These are phyloP conservation scores for Yamadazyma epiphylla DNA, from an alignment of 1,139 yeast genomes.

Conservation along the genomic window DNA sequence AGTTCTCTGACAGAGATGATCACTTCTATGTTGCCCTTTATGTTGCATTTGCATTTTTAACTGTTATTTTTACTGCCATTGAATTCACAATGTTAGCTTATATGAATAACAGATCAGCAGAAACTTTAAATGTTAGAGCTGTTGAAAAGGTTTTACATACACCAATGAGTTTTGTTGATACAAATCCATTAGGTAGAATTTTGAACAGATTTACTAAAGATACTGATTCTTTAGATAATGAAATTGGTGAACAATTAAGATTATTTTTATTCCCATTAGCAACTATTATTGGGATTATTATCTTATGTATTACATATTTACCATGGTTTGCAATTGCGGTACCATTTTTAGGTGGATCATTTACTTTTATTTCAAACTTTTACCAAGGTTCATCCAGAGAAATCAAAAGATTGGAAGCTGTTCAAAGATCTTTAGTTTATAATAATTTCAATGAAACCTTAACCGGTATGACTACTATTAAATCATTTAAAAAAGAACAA, in stretches of 20 bases:
- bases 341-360: constrained; percentile 32
- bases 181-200: constrained; percentile 44
- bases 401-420: constrained; percentile 42
- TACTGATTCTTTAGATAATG: constrained; percentile 46
- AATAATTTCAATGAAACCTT: constrained; percentile 45
- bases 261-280: constrained; percentile 39
- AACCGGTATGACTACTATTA: constrained; percentile 43
- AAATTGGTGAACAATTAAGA: constrained; percentile 43
- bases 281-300: constrained; percentile 37
- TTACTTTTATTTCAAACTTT: constrained; percentile 32
- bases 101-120: constrained; percentile 44
- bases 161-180: constrained; percentile 45
- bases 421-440: constrained; percentile 43
- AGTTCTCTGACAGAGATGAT: constrained; percentile 20
- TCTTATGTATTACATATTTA: constrained; percentile 41
- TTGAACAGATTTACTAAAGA: constrained; percentile 55
- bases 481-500: constrained; percentile 30
- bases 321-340: constrained; percentile 47
- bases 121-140: constrained; percentile 34
- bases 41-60: constrained; percentile 31
- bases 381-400: constrained; percentile 45
- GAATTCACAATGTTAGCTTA: constrained; percentile 56
- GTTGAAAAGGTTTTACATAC: constrained; percentile 36
- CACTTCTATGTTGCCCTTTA: constrained; percentile 30
- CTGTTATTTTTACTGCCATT: constrained; percentile 45